phyloP scores from a whole-genome alignment of 352 stramenopile genomes.

The Phytophthora citrophthora region DNA sequence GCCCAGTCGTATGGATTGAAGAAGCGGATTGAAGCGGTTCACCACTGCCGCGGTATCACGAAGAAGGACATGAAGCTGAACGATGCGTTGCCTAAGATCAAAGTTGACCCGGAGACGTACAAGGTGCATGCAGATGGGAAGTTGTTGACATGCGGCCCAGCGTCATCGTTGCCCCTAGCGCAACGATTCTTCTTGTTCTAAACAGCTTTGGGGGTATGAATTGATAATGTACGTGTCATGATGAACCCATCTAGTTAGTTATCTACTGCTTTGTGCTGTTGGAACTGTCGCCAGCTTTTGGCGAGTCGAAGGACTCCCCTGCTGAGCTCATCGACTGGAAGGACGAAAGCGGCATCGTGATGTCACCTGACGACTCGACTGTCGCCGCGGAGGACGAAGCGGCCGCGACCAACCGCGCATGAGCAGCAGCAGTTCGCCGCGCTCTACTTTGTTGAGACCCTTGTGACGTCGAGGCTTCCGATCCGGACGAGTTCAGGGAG shows the following conservation, averaged over 20 bases:
- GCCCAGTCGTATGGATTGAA: constrained; percentile 79
- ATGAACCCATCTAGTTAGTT: constrained; percentile 19
- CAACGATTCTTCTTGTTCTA: constrained; percentile 96
- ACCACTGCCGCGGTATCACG: constrained; percentile 81
- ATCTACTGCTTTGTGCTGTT: constrained; percentile 29
- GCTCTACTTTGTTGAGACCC: constrained; percentile 14
- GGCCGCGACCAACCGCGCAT: constrained; percentile 29
- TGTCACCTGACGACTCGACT: constrained; percentile 31
- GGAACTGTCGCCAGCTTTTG: constrained; percentile 24
- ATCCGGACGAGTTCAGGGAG: constrained; percentile 37
- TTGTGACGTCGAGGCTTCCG: constrained; percentile 18
- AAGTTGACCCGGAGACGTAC: constrained; percentile 97
- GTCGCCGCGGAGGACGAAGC: constrained; percentile 33
- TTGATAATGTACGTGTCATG: constrained; percentile 30
- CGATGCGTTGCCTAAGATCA: constrained; percentile 92
- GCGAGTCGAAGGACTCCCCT: constrained; percentile 30
- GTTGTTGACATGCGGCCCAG: constrained; percentile 86
- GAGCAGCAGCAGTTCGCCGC: constrained; percentile 21
- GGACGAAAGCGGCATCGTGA: constrained; percentile 28
- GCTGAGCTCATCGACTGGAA: constrained; percentile 36
- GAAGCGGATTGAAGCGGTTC: constrained; percentile 89
- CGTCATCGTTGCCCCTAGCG: constrained; percentile 87
- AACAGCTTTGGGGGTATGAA: background rate
- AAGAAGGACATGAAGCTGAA: constrained; percentile 99
- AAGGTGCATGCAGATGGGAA: constrained; percentile 93